Evolutionary conservation across 75 land plant species (phyloP).

Genomic region (Gnetum montanum): DNA sequence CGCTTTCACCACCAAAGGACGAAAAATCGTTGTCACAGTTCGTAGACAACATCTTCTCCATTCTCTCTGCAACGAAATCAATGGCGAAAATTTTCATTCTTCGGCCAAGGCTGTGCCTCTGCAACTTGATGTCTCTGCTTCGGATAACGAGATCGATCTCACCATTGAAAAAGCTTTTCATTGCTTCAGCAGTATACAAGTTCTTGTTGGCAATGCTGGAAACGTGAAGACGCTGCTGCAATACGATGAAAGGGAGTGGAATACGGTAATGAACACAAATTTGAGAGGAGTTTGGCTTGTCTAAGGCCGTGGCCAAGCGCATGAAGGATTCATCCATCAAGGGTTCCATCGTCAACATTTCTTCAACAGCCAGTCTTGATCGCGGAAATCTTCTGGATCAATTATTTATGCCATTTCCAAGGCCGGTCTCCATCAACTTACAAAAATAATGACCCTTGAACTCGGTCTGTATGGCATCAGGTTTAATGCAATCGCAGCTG

Average conservation of each 20-base stretch:
- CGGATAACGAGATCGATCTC: slow-evolving; percentile 28
- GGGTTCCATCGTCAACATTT: slow-evolving; percentile 58
- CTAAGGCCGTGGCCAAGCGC: slow-evolving; percentile 36
- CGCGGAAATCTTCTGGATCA: slow-evolving; percentile 38
- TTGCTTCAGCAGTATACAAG: slow-evolving; percentile 52
- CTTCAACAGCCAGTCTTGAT: slow-evolving; percentile 39
- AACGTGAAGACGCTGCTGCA: slow-evolving; percentile 37
- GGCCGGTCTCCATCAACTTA: slow-evolving; percentile 43
- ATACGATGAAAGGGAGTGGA: slow-evolving; percentile 51
- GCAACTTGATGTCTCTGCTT: slow-evolving; percentile 41
- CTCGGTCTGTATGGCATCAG: slow-evolving; percentile 42
- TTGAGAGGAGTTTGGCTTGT: slow-evolving; percentile 59
- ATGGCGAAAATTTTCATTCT: neutral
- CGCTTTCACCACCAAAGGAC: slow-evolving; percentile 14
- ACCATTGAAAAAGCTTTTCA: slow-evolving; percentile 51
- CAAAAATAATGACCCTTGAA: slow-evolving; percentile 53
- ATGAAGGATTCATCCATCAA: slow-evolving; percentile 28
- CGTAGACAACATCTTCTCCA: slow-evolving; percentile 18
- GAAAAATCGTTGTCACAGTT: slow-evolving; percentile 20
- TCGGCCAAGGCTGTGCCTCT: slow-evolving; percentile 20
- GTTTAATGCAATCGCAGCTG: slow-evolving; percentile 43
- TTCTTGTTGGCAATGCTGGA: slow-evolving; percentile 75
- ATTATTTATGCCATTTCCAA: slow-evolving; percentile 51
- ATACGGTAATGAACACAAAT: slow-evolving; percentile 40
- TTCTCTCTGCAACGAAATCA: slow-evolving; percentile 22